Conservation (phyloP, 2,329 filamentous ascomycete species). For the Cordyceps tenuipes region DNA sequence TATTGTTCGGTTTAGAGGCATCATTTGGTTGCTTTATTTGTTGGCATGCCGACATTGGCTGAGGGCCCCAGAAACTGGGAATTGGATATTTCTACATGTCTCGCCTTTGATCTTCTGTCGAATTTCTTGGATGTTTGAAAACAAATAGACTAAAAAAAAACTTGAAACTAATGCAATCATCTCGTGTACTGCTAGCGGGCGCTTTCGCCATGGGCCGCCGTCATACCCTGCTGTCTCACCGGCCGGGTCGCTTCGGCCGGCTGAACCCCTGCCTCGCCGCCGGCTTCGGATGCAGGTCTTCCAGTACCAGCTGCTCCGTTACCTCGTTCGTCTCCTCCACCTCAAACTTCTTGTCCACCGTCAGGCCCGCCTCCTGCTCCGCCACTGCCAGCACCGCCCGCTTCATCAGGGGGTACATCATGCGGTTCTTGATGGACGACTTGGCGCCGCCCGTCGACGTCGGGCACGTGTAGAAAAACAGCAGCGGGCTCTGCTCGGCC, state of each 20-base stretch:
- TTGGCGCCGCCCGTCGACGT: slow-evolving; percentile 52
- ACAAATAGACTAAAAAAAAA: background rate
- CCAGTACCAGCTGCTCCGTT: slow-evolving; percentile 54
- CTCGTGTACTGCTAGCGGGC: background rate
- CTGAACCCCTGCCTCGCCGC: slow-evolving; percentile 62
- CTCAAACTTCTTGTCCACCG: slow-evolving; percentile 62
- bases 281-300: slow-evolving; percentile 60
- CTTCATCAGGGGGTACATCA: slow-evolving; percentile 73
- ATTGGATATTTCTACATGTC: too few species aligned
- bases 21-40: background rate
- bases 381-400: slow-evolving; percentile 59
- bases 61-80: too few species aligned
- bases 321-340: slow-evolving; percentile 62
- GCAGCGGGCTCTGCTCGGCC: slow-evolving; percentile 46
- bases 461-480: slow-evolving; percentile 81
- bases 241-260: slow-evolving; percentile 70
- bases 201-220: background rate
- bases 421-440: slow-evolving; percentile 67
- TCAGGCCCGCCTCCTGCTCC: slow-evolving; percentile 55
- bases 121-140: background rate
- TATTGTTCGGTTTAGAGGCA: slow-evolving; percentile 2
- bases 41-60: background rate
- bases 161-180: background rate
- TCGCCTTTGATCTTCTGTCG: background rate
- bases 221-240: slow-evolving; percentile 28